phyloP scores from a whole-genome alignment of 2,329 filamentous ascomycete genomes.

The Epichloe amarillans region DNA sequence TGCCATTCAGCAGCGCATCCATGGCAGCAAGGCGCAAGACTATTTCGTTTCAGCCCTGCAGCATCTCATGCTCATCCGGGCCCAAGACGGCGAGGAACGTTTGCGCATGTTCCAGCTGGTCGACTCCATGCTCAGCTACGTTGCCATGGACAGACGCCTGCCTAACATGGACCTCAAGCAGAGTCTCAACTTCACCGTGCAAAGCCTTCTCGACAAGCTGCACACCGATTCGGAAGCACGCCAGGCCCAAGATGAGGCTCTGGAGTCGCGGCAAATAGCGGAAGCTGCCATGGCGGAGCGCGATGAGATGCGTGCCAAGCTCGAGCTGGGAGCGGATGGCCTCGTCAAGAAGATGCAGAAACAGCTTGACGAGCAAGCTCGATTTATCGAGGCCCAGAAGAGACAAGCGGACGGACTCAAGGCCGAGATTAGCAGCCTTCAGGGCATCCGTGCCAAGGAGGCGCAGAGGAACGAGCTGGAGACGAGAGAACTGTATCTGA shows the following conservation, averaged over 20 bases:
- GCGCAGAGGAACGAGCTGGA: constrained; percentile 91
- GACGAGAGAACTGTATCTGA: constrained; percentile 91
- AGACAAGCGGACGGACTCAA: constrained; percentile 81
- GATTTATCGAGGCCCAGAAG: constrained; percentile 77
- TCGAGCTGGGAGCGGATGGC: constrained; percentile 86
- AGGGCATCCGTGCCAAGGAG: constrained; percentile 77
- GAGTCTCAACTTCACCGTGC: constrained; percentile 93
- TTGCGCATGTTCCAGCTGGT: constrained; percentile 94
- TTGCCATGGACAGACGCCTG: constrained; percentile 90
- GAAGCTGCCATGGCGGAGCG: constrained; percentile 93
- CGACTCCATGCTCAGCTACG: constrained; percentile 97
- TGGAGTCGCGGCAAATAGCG: constrained; percentile 82
- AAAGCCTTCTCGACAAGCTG: constrained; percentile 85
- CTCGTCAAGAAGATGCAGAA: constrained; percentile 85
- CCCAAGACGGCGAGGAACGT: constrained; percentile 84
- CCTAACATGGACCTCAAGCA: constrained; percentile 98
- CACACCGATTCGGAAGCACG: constrained; percentile 93
- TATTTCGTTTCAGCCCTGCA: constrained; percentile 95
- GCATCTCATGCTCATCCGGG: constrained; percentile 81
- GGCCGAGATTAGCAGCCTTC: constrained; percentile 75
- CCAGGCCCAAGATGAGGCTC: constrained; percentile 79
- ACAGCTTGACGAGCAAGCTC: constrained; percentile 83
- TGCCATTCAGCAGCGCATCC: constrained; percentile 74
- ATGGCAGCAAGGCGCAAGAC: constrained; percentile 76
- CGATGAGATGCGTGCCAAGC: constrained; percentile 80